These are phyloP conservation scores for Eucalyptus virginea DNA, from an alignment of 345 rosid species.

Conservation along the genomic window DNA sequence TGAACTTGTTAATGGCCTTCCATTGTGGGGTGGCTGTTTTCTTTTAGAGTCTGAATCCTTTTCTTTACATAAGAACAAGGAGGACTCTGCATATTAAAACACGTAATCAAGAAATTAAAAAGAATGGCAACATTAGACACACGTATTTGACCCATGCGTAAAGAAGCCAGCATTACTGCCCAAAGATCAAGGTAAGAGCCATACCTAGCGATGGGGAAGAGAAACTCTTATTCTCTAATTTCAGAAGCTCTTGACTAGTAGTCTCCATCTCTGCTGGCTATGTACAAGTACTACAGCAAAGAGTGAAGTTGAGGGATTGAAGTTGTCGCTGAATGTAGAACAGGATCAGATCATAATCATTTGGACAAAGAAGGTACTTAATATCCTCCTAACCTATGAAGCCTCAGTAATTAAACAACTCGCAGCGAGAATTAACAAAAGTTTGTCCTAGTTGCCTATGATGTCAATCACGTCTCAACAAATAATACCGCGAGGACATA, in stretches of 20 bases:
- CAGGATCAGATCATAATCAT: neutral
- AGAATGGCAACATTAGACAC: neutral
- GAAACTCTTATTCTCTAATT: conserved; percentile 15
- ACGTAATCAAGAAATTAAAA: neutral
- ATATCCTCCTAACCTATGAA: neutral
- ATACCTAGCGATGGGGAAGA: conserved; percentile 14
- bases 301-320: neutral
- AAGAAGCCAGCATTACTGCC: neutral
- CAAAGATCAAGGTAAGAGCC: neutral
- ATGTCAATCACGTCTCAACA: neutral
- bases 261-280: conserved; percentile 6
- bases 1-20: conserved; percentile 20
- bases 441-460: neutral
- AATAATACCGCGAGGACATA: neutral
- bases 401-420: neutral
- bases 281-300: neutral
- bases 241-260: conserved; percentile 31
- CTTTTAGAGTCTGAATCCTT: conserved; percentile 1
- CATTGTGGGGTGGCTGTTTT: neutral
- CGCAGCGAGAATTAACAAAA: neutral
- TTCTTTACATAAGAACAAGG: conserved; percentile 16
- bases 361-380: neutral
- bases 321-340: neutral
- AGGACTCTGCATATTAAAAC: conserved; percentile 18
- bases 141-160: neutral